Evolutionary conservation across 1,284 basidiomycete genomes (phyloP), one percentile per base, ranked within the genome.

Genomic region (Porogramme epimiltina): DNA sequence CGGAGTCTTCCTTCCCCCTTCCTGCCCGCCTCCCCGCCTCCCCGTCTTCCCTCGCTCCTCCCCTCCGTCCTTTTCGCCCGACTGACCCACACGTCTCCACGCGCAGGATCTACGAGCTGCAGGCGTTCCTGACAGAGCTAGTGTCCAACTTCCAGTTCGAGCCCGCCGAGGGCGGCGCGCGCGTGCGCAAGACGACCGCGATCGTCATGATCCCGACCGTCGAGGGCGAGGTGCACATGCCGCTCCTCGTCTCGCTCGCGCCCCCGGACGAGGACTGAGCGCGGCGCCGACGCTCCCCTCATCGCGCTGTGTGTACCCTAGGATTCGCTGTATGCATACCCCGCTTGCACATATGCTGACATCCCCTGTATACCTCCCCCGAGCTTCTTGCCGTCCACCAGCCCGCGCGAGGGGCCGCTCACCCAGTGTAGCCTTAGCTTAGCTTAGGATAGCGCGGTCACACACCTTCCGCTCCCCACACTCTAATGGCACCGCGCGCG

Each of bases 181-280:
- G 72, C 22, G 62, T 81, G n/a, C 68, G 77, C 41, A 68, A 77
- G 55, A 77, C 79, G 57, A 75, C 77, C 10, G 78, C 77, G 58
- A 62, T 80, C 43, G 78, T 80, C 3, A 80, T 79, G 78, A 62
- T 80, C n/a, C 79, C 80, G 8, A 78, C 78, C 16, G 64, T 81
- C 18, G 74, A 76, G 52, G 79, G 77, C n/a, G 74, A 81, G 58
- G 77, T 76, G 46, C 80, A 81, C 57, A 57, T 85, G 43, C 82
- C 81, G 4, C 64, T 85, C 51, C 64, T 61, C 22, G 71, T 84
- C 25, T 73, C 71, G 2, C 59, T 78, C 22, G 73, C 70, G 11
- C 61, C 67, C 25, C 62, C 68, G 41, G 71, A 70, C 11, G 59
- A 56, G 44, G 44, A 45, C 37, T 31, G 28, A 31, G 28, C 13